A percentile compares a stretch with the other conserved stretches of the same genome.
These are phyloP conservation scores for Salix koriyanagi DNA, from an alignment of 345 rosid species.

Conservation along the genomic window DNA sequence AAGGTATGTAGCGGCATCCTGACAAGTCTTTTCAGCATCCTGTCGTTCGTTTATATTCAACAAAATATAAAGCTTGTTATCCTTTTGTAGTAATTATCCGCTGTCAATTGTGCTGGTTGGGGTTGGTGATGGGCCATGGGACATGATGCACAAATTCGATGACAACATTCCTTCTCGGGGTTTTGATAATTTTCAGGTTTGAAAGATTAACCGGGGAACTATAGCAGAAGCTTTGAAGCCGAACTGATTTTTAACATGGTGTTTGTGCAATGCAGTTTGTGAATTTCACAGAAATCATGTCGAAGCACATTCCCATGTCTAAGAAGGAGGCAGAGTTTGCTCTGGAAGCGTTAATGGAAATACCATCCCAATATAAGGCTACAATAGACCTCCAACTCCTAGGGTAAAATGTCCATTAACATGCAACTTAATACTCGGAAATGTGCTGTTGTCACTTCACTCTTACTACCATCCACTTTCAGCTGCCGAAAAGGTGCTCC, in stretches of 20 bases:
- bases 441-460: not conserved
- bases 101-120: conserved; percentile 24
- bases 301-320: not conserved
- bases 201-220: not conserved
- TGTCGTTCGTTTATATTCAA: not conserved
- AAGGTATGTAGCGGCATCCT: conserved; percentile 1
- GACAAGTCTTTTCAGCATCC: not conserved
- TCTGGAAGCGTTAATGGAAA: conserved; percentile 23
- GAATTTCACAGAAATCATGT: conserved; percentile 25
- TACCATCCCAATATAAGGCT: conserved; percentile 24
- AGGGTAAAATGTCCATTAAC: conserved; percentile 12
- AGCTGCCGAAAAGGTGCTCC: conserved; percentile 14
- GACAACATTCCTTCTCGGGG: conserved; percentile 20
- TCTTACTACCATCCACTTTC: not conserved
- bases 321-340: conserved; percentile 24
- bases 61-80: not conserved
- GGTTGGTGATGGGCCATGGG: conserved; percentile 30
- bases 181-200: conserved; percentile 27
- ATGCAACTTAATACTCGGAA: not conserved
- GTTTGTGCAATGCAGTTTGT: conserved; percentile 19
- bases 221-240: not conserved
- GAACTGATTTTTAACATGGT: not conserved
- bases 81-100: conserved; percentile 12
- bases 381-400: conserved; percentile 13
- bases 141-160: conserved; percentile 22